Evolutionary conservation across 768 basidiomycete species (phyloP), one percentile per base, ranked within the genome.

Genomic region (Chiua virens): DNA sequence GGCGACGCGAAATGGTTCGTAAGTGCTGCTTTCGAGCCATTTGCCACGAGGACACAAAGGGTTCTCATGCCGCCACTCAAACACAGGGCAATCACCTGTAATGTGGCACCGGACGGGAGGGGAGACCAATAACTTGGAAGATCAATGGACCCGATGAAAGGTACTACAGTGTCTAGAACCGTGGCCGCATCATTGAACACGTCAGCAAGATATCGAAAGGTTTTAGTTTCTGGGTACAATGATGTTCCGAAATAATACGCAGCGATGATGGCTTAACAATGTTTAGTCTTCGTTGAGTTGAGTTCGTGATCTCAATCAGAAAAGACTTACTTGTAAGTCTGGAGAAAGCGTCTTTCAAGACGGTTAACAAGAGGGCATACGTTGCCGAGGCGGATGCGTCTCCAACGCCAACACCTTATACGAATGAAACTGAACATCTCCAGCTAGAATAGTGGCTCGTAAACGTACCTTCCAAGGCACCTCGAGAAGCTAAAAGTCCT

Each of bases 1-100:
- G 82, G 77, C 5, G 75, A 78, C 1, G 84, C 79, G 56, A 87
- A 85, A 59, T 87, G 86, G 47, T 85, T 67, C 0, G 83, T 79
- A 17, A 89, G 75, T 3, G 86, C 83, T 2, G 85, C 79, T 62
- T 86, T 87, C 4, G 86, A 86, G 2, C 86, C 86, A 14, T 80
- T 82, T 8, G 83, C 85, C 9, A 77, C 78, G n/a, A 87, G 78
- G 1, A 73, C 75, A 56, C 85, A 87, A 1, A 87, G 67, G 2
- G 85, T 76, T 25, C 80, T 76, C 49, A 82, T 69, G 3, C 77
- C 73, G 1, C 84, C 82, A 51, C 83, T 84, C 38, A 83, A 43
- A 54, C 86, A 87, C 5, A 87, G 67, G 0, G 77, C 72, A 1
- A 67, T 56, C 1, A 82, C 63, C 8, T 83, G 79, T 5, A 81